These are phyloP conservation scores for Moricandia arvensis DNA, from an alignment of 345 rosid genomes.

Conservation along the genomic window DNA sequence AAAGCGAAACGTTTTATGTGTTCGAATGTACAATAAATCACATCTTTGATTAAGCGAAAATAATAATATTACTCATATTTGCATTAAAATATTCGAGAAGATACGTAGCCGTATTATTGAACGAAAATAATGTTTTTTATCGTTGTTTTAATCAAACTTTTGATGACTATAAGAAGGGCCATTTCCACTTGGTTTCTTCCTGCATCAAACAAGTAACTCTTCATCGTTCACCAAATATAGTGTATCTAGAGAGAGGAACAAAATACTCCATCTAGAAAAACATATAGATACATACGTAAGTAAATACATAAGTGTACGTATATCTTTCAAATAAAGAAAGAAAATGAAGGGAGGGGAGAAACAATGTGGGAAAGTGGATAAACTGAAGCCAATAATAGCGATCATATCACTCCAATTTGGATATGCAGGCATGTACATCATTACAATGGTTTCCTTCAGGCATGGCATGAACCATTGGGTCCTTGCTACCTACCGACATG, in stretches of 20 bases:
- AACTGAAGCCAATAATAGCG: constrained; percentile 68
- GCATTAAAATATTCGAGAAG: constrained; percentile 32
- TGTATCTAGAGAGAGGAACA: constrained; percentile 6
- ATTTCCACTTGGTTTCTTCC: constrained; percentile 24
- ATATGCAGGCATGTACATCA: constrained; percentile 81
- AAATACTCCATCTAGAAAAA: not conserved
- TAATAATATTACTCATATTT: not conserved
- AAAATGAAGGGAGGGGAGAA: constrained; percentile 34
- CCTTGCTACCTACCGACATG: constrained; percentile 78
- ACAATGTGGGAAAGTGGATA: constrained; percentile 32
- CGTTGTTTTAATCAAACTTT: constrained; percentile 32
- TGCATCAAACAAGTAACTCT: constrained; percentile 30
- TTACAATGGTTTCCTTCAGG: constrained; percentile 63
- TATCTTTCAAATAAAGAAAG: not conserved
- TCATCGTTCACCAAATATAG: constrained; percentile 14
- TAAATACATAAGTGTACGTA: constrained; percentile 8
- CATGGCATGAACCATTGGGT: constrained; percentile 81
- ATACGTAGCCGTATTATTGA: constrained; percentile 36
- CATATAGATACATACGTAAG: not conserved
- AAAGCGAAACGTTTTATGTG: not conserved
- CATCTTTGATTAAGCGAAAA: not conserved
- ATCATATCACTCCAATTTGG: constrained; percentile 84
- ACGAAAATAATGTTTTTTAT: constrained; percentile 18
- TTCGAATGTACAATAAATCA: not conserved
- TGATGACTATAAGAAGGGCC: constrained; percentile 34